phyloP scores from a whole-genome alignment of 2,329 filamentous ascomycete genomes.

The Pezicula carpinea region DNA sequence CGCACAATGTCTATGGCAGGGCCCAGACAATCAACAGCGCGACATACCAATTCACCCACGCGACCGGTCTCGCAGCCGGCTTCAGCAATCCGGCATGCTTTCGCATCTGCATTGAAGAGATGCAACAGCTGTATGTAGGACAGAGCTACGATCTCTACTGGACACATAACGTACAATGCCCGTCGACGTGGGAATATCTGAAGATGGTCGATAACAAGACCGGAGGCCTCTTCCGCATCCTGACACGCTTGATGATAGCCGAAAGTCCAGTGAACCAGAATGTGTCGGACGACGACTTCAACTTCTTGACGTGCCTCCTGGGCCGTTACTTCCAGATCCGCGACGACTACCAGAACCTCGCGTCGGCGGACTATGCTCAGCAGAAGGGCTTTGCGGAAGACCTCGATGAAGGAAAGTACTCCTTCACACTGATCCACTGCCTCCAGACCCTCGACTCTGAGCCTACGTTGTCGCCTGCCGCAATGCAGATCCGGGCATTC shows the following conservation, averaged over 20 bases:
- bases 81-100: background rate
- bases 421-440: constrained; percentile 28
- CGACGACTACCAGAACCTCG: constrained; percentile 31
- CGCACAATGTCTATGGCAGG: constrained; percentile 32
- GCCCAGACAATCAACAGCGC: constrained; percentile 34
- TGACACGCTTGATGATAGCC: constrained; percentile 20
- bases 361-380: constrained; percentile 26
- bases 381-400: constrained; percentile 38
- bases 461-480: too few relatives aligned
- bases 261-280: constrained; percentile 27
- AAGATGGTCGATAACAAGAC: constrained; percentile 25
- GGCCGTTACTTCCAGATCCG: constrained; percentile 30
- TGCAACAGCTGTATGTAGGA: constrained; percentile 13
- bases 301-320: constrained; percentile 12
- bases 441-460: constrained; percentile 5
- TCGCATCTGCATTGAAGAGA: background rate
- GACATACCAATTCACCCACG: constrained; percentile 23
- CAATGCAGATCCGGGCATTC: too few relatives aligned
- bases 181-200: constrained; percentile 23
- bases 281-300: constrained; percentile 12
- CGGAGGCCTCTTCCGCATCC: constrained; percentile 18
- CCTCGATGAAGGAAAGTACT: constrained; percentile 38
- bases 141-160: constrained; percentile 28
- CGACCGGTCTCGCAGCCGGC: background rate
- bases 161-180: constrained; percentile 16